Percentiles rank a stretch among this genome's conserved stretches.
Evolutionary conservation across 352 stramenopile species (phyloP).

Genomic region (Phytophthora sojae): DNA sequence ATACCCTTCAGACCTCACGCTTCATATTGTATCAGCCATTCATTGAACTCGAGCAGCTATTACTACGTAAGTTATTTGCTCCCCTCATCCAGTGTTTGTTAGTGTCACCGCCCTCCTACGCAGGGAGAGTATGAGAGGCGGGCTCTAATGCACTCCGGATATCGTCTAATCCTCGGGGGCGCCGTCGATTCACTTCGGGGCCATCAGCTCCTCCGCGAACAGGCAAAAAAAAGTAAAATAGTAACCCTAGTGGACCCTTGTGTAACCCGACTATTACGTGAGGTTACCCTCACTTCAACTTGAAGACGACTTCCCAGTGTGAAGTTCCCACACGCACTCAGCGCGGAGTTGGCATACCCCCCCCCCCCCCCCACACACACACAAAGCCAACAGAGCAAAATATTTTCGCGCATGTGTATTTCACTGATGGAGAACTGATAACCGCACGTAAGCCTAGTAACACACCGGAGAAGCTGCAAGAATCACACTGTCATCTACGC

Average conservation of each 20-base stretch:
- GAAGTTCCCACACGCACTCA: too few species aligned
- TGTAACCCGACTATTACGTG: not conserved
- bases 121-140: conserved; percentile 45
- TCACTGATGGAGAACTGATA: too few species aligned
- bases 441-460: too few species aligned
- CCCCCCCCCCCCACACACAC: too few species aligned
- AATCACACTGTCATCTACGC: too few species aligned
- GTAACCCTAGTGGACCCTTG: not conserved
- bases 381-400: too few species aligned
- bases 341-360: too few species aligned
- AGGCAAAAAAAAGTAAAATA: not conserved
- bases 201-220: not conserved
- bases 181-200: not conserved
- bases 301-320: not conserved
- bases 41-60: too few species aligned
- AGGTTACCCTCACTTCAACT: conserved; percentile 1
- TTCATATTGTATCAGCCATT: too few species aligned
- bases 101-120: conserved; percentile 38
- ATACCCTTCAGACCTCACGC: too few species aligned
- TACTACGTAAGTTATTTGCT: not conserved
- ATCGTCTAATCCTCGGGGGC: conserved; percentile 48
- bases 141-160: conserved; percentile 57
- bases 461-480: too few species aligned
- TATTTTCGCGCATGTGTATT: not conserved
- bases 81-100: conserved; percentile 37